Base-by-base conservation (phyloP, 148 eudicot genomes). In the Amaranthus cruentus region DNA sequence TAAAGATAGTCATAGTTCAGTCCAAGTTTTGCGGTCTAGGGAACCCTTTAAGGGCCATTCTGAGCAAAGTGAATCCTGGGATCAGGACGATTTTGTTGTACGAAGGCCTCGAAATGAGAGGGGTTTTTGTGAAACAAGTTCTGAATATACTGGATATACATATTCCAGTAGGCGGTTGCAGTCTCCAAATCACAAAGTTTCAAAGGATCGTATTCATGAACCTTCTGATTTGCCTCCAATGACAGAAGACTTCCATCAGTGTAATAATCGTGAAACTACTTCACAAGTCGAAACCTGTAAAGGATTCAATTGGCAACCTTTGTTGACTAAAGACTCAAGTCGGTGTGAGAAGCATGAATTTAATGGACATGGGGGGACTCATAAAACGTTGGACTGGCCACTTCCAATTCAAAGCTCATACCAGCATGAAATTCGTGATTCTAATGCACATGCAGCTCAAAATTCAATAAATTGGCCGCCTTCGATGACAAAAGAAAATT, bases 91-190 rank as follows among this genome's bases (percentile, higher is more conserved):
- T 68, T 38, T 15, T 43, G 55, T 56, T 21, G 77, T 78, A 57
- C 38, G 77, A 12, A 28, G 77, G 76, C 68, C 67, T 61, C 61
- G 72, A 67, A 47, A 49, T 76, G 67, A 78, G 72, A 78, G 69
- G 82, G 80, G 68, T 70, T 68, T 43, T 14, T 28, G 47, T 69
- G 77, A 71, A 51, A 71, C 62, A 55, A 75, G 64, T 58, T 70
- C 69, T 28, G 70, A 64, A 43, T 71, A 70, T 62, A 10, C 67
- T 43, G 70, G 55, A 62, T 72, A 69, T 72, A 51, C 81, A 75
- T 83, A 83, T 81, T 79, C 69, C 44, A 75, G 65, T 47, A 55
- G 75, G 75, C 73, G 78, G 75, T 55, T 73, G 76, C 84, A 71
- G 70, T 77, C 81, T 76, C 68, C 47, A 18, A 70, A 68, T 44